phyloP scores from a whole-genome alignment of 257 asterid genomes.

The Rehmannia glutinosa region DNA sequence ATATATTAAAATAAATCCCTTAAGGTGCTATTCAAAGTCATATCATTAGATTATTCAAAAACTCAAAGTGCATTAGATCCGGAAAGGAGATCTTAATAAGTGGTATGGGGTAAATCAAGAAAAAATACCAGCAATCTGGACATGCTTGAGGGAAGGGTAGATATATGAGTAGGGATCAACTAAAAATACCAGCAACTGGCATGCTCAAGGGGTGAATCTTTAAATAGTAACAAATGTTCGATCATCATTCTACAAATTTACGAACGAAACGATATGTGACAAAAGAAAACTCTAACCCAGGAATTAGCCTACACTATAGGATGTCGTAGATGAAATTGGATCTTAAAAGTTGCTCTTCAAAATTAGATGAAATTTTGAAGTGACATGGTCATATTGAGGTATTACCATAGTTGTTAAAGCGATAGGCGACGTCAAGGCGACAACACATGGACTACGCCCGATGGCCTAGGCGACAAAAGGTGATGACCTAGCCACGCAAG shows the following conservation, averaged over 20 bases:
- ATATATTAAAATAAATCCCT: background rate
- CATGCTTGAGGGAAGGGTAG: background rate
- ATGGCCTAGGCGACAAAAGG: too few species aligned
- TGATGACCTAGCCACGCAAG: too few species aligned
- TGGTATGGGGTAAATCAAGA: background rate
- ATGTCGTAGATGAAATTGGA: background rate
- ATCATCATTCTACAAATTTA: background rate
- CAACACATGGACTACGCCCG: too few species aligned
- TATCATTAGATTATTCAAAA: background rate
- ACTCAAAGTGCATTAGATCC: too few species aligned
- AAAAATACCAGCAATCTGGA: background rate
- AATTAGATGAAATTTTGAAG: background rate
- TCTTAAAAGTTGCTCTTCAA: background rate
- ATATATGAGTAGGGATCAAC: background rate
- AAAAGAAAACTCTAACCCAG: background rate
- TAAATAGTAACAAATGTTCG: background rate
- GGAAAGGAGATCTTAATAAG: slow-evolving; percentile 7
- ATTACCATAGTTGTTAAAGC: too few species aligned
- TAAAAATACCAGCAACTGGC: background rate
- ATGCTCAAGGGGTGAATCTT: background rate
- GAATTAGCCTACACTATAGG: background rate
- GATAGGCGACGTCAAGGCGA: too few species aligned
- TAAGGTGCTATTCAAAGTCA: slow-evolving; percentile 1
- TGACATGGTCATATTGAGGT: background rate
- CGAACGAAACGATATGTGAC: background rate